A percentile compares a stretch with the other conserved stretches of the same genome.
These are phyloP conservation scores for Lipomyces yamadae DNA, from an alignment of 805 yeast species.

Conservation along the genomic window DNA sequence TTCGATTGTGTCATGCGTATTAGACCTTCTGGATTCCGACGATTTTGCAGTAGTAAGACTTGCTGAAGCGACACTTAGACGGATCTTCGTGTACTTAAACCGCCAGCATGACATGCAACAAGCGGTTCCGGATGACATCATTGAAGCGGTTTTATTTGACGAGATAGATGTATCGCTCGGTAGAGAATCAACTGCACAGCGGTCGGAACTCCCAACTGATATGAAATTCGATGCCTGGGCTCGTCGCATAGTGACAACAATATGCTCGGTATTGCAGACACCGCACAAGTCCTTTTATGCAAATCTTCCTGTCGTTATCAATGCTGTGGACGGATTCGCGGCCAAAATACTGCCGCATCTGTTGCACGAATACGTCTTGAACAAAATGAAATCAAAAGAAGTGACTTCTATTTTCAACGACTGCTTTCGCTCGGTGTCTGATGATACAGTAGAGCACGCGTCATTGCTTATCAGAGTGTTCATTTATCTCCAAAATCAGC, in stretches of 20 bases:
- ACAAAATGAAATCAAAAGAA: conserved; percentile 2
- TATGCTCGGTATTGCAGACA: conserved; percentile 11
- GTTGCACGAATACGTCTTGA: conserved; percentile 11
- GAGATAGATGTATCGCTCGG: neutral
- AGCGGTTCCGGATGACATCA: neutral
- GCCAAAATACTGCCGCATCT: conserved; percentile 16
- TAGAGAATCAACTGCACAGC: neutral
- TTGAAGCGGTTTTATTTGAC: neutral
- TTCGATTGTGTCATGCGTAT: conserved; percentile 1
- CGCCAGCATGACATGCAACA: conserved; percentile 1
- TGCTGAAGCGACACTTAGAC: conserved; percentile 16
- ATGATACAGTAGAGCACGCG: conserved; percentile 16
- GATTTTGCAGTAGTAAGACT: conserved; percentile 8
- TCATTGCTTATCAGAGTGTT: conserved; percentile 27
- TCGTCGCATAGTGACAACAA: neutral
- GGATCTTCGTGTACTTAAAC: neutral
- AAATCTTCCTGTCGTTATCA: conserved; percentile 1
- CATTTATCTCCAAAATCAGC: conserved; percentile 30
- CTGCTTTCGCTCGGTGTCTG: conserved; percentile 7
- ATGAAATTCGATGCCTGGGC: conserved; percentile 12
- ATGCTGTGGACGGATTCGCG: conserved; percentile 17
- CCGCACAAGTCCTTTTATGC: conserved; percentile 6
- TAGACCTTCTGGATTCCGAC: conserved; percentile 16
- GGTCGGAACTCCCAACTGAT: conserved; percentile 8
- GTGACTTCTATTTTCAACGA: conserved; percentile 19